Evolutionary conservation across 805 yeast species (phyloP).

Genomic region (Komagataella pastoris): DNA sequence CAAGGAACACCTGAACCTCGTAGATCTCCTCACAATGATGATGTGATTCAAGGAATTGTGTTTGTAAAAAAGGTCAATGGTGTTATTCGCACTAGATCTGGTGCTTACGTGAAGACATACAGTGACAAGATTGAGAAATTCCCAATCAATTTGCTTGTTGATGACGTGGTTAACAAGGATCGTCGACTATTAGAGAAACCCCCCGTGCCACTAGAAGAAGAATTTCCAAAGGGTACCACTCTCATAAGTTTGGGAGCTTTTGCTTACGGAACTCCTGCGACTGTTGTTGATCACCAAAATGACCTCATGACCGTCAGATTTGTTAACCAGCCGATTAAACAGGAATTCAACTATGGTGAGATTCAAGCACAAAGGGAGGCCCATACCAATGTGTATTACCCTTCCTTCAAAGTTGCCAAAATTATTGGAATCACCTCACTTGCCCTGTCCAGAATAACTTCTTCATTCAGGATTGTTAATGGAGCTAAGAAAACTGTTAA

Average conservation of each 20-base stretch:
- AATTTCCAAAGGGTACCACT: constrained; percentile 61
- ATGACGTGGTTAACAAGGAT: constrained; percentile 61
- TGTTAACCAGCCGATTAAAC: constrained; percentile 26
- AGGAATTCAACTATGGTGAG: constrained; percentile 58
- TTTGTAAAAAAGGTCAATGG: constrained; percentile 73
- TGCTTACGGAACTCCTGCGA: constrained; percentile 77
- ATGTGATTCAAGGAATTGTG: constrained; percentile 36
- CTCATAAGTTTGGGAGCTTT: constrained; percentile 75
- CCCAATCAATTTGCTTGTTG: constrained; percentile 78
- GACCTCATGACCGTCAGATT: constrained; percentile 36
- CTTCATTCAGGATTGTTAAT: constrained; percentile 50
- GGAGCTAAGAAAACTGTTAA: constrained; percentile 36
- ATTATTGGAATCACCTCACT: constrained; percentile 43
- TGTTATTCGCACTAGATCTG: constrained; percentile 48
- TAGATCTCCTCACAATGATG: constrained; percentile 4
- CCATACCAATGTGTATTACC: constrained; percentile 41
- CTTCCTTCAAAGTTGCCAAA: constrained; percentile 53
- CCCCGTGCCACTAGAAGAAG: constrained; percentile 68
- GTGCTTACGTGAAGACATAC: constrained; percentile 71
- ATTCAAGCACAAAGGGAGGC: constrained; percentile 45
- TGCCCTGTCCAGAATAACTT: constrained; percentile 66
- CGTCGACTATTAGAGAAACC: constrained; percentile 57
- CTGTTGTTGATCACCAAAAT: constrained; percentile 42
- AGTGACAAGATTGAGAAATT: constrained; percentile 34
- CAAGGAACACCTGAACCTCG: constrained; percentile 6